Evolutionary conservation across 2,329 filamentous ascomycete species (phyloP), one percentile per base, ranked within the genome.

Genomic region (Ophiostoma angusticollis): DNA sequence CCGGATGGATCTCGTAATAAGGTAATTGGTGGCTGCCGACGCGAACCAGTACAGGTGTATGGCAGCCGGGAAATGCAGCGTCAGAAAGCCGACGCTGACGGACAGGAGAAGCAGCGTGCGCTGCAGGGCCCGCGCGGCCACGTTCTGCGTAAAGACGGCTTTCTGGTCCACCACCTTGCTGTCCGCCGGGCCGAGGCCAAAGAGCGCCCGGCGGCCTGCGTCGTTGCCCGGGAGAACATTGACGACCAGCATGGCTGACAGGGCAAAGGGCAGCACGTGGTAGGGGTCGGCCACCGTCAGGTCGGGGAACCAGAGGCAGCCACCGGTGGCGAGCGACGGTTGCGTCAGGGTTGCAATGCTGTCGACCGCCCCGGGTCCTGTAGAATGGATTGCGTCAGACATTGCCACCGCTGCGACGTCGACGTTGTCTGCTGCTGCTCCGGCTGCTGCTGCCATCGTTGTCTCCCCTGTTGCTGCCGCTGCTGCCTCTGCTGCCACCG

Each of bases 271-370:
- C 0, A 75, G 59, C 21, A 64, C 52, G 40, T 62, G 58, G 40
- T 64, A 65, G 1, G 72, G 69, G 43, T 76, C 72, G 23, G 65
- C 55, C 22, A 51, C 63, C 6, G 64, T 66, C 18, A 76, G 60
- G 46, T 76, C 65, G 2, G 61, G 56, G 48, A 75, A 73, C 70
- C 72, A 75, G 13, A 74, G 56, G 29, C 59, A 62, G 19, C 72
- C 71, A 5, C 67, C 71, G 0, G 64, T 58, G 1, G 58, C 49
- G n/a, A 76, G 49, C 1, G 60, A 58, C 3, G 59, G 53, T 31
- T 49, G 37, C 9, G 45, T 3, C 3, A 39, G 35, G 22, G 23
- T 17, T 6, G 29, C 8, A 8, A 31, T 14, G 13, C 23, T 11
- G 13, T 36, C 31, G 14, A 31, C 16, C 13, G 35, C 36, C 25